Conservation (phyloP, 1,284 basidiomycete genomes). For the Trichosporon sp. region DNA sequence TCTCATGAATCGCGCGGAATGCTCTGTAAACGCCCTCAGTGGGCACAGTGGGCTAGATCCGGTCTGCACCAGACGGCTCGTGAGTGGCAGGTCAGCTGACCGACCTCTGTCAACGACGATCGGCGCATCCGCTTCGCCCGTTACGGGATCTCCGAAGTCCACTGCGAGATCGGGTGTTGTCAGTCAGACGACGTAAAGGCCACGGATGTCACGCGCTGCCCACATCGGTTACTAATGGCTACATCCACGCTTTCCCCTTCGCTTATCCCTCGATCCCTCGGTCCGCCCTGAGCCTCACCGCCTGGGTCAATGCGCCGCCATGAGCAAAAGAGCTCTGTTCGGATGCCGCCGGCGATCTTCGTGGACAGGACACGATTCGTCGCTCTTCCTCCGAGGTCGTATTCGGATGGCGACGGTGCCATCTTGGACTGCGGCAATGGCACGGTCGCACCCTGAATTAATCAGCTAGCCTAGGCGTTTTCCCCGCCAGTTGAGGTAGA, state of each 20-base stretch:
- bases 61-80: neutral
- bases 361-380: neutral
- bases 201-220: neutral
- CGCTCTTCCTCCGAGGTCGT: neutral
- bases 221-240: conserved; percentile 13
- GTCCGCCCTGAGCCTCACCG: neutral
- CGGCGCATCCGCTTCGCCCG: neutral
- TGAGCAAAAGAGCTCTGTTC: neutral
- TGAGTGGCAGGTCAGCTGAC: neutral
- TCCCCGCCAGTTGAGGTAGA: neutral
- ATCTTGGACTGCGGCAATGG: neutral
- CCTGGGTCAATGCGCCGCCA: neutral
- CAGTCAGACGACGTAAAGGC: neutral
- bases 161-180: neutral
- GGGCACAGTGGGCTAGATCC: no score
- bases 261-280: conserved; percentile 9
- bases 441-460: neutral
- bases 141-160: neutral
- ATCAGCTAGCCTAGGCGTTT: neutral
- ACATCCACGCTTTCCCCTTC: conserved; percentile 4
- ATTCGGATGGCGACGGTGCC: neutral
- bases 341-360: conserved; percentile 3
- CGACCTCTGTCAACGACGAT: neutral
- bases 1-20: conserved; percentile 3
- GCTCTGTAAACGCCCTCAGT: neutral